Evolutionary conservation across 768 basidiomycete species (phyloP), one percentile per base, ranked within the genome.

Genomic region (Rhodosporidiobolus odoratus): DNA sequence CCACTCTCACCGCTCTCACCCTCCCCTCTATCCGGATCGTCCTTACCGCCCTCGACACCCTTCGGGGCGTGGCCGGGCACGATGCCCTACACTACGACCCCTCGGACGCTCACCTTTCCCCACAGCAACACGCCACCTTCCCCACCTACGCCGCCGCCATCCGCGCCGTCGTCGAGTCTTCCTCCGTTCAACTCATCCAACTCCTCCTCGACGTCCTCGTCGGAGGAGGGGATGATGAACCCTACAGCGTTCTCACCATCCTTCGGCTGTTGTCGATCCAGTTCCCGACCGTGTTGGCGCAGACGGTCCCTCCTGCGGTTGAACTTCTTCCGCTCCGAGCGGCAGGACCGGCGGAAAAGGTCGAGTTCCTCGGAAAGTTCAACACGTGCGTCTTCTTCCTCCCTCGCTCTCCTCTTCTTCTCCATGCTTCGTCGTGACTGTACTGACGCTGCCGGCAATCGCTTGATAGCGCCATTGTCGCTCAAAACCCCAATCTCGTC

Each of bases 1-100:
- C 87, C 53, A 82, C 86, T 38, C 85, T 95, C 82, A 84, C 88
- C 17, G 86, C 89, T 41, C 86, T 97, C 60, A 88, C 88, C 19
- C 85, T 96, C 48, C 86, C 93, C 50, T 87, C 92, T 62, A 83
- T 87, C 66, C 91, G 92, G 76, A 87, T 90, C 71, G 83, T 91
- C 69, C 89, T 92, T 79, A 76, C 88, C 50, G 83, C 91, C 43
- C 82, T 99, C 74, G 91, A 95, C 76, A 81, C 92, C 58, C 85
- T 97, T 80, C 86, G 87, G 30, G 81, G 80, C 66, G 85, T 96
- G 69, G 80, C 95, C 62, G 86, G 85, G 19, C 89, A 93, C 76
- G 90, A 91, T 61, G 84, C 84, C 70, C 84, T 91, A 69, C 38
- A 59, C 37, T 47, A 43, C 63, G 56, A 63, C 32, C 57, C 68